Evolutionary conservation across 345 rosid genomes (phyloP), one percentile per base, ranked within the genome.

Genomic region (Carallia brachiata): DNA sequence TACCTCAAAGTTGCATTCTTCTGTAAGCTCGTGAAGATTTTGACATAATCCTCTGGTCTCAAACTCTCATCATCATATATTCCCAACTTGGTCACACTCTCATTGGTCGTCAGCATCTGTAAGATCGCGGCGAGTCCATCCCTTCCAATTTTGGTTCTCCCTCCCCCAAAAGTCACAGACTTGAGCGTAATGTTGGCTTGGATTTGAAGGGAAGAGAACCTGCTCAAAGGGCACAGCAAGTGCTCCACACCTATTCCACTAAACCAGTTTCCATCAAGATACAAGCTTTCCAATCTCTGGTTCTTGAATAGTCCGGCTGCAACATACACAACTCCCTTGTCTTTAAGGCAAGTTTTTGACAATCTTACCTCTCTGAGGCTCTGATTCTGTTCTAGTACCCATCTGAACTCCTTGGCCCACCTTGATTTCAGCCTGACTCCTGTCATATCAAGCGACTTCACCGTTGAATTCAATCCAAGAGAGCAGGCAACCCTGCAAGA

Each of bases 231-330:
- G 75, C 97, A 92, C 17, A 95, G 78, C 65, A 92, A 71, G 82
- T 95, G 93, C 67, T 89, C 96, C 0, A 92, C 83, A 40, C 92
- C 97, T 30, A 86, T 65, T 16, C 96, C 93, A 65, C 85, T 76
- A 70, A 86, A 95, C 82, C 90, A 65, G 74, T 95, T 92, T 34
- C 96, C 97, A 75, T 95, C 93, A 50, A 89, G 84, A 76, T 81
- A 79, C 78, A 92, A 78, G 67, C 82, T 86, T 75, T 89, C 83
- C 81, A 92, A 78, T 62, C 75, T 84, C 84, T 75, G 80, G 76
- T 95, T 95, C 88, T 83, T 88, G 77, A 95, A 92, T 16, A 92
- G 85, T 70, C 97, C 97, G 18, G 97, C 99, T 65, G 97, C 96
- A 65, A 95, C 77, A 69, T 95, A 90, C 56, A 91, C 91, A 56